Evolutionary conservation across 2,329 filamentous ascomycete species (phyloP).

Genomic region (Achaetomium macrosporum): DNA sequence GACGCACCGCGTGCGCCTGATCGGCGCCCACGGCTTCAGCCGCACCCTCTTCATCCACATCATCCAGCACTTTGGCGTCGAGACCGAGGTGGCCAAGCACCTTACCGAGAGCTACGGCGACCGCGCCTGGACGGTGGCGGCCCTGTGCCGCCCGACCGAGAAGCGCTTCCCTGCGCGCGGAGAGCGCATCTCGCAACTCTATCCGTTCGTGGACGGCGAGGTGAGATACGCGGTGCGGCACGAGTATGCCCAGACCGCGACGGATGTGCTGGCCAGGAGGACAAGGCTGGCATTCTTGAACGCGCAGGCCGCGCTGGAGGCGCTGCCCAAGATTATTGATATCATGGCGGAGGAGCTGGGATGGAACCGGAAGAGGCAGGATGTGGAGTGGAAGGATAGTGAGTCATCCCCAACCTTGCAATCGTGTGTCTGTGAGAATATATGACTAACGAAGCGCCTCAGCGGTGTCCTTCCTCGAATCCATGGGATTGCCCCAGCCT

Average conservation of each 20-base stretch:
- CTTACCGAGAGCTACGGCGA: slow-evolving; percentile 85
- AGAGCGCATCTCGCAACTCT: slow-evolving; percentile 70
- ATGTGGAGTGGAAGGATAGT: slow-evolving; percentile 75
- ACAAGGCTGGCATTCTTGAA: slow-evolving; percentile 87
- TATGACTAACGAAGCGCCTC: not conserved
- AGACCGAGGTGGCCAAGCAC: slow-evolving; percentile 88
- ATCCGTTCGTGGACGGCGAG: slow-evolving; percentile 90
- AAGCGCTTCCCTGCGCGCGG: slow-evolving; percentile 78
- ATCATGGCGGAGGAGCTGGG: slow-evolving; percentile 79
- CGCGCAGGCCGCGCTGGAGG: slow-evolving; percentile 82
- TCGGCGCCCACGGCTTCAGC: slow-evolving; percentile 77
- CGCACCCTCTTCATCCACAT: slow-evolving; percentile 90
- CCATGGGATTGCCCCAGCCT: slow-evolving; percentile 59
- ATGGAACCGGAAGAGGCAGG: slow-evolving; percentile 68
- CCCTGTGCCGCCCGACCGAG: slow-evolving; percentile 70
- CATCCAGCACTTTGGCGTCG: slow-evolving; percentile 86
- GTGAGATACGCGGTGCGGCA: slow-evolving; percentile 80
- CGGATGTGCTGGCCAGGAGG: slow-evolving; percentile 79
- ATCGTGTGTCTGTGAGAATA: not conserved
- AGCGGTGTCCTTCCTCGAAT: slow-evolving; percentile 56
- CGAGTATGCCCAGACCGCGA: slow-evolving; percentile 87
- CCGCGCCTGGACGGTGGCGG: slow-evolving; percentile 83
- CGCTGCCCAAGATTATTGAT: slow-evolving; percentile 78
- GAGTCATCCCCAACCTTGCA: slow-evolving; percentile 29
- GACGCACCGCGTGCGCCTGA: slow-evolving; percentile 65